These are phyloP conservation scores for Ascochyta viciae-villosae DNA, from an alignment of 2,329 filamentous ascomycete genomes.

Conservation along the genomic window DNA sequence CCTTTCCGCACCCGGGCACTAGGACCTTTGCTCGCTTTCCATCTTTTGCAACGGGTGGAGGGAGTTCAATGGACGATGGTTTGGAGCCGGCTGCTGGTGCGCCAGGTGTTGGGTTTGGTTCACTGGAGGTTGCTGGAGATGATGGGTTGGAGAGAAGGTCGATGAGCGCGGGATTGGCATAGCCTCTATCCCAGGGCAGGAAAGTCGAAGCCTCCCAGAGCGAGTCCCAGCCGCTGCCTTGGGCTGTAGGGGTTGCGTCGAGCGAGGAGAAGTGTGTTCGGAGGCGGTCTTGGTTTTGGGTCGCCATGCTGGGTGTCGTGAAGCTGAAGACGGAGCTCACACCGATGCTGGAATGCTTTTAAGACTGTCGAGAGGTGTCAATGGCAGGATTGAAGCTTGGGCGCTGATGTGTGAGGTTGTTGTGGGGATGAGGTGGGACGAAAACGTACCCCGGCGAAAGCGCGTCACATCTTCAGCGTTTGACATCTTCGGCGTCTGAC, in stretches of 20 bases:
- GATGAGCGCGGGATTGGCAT: slow-evolving; percentile 65
- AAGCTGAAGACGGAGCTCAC: not conserved
- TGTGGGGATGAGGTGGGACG: slow-evolving; percentile 5
- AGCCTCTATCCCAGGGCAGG: slow-evolving; percentile 66
- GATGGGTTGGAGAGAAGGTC: slow-evolving; percentile 54
- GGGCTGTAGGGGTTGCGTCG: slow-evolving; percentile 49
- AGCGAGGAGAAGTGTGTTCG: slow-evolving; percentile 54
- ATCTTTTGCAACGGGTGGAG: slow-evolving; percentile 23
- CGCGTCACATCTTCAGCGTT: not conserved
- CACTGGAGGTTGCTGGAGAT: slow-evolving; percentile 19
- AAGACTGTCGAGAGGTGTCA: not conserved
- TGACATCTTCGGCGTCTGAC: too few relatives aligned
- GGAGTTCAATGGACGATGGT: slow-evolving; percentile 45
- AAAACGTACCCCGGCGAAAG: slow-evolving; percentile 4
- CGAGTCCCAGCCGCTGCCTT: slow-evolving; percentile 63
- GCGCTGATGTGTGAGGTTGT: slow-evolving; percentile 3
- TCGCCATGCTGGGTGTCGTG: slow-evolving; percentile 21
- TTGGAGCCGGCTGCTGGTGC: slow-evolving; percentile 19
- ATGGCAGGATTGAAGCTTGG: not conserved
- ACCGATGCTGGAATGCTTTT: not conserved
- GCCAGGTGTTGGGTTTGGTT: slow-evolving; percentile 28
- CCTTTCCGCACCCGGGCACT: slow-evolving; percentile 82
- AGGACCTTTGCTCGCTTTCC: slow-evolving; percentile 64
- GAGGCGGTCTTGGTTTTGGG: slow-evolving; percentile 47
- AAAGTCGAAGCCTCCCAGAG: slow-evolving; percentile 62